These are phyloP conservation scores for Pilatotrama ljubarskyi DNA, from an alignment of 768 basidiomycete genomes.

Conservation along the genomic window DNA sequence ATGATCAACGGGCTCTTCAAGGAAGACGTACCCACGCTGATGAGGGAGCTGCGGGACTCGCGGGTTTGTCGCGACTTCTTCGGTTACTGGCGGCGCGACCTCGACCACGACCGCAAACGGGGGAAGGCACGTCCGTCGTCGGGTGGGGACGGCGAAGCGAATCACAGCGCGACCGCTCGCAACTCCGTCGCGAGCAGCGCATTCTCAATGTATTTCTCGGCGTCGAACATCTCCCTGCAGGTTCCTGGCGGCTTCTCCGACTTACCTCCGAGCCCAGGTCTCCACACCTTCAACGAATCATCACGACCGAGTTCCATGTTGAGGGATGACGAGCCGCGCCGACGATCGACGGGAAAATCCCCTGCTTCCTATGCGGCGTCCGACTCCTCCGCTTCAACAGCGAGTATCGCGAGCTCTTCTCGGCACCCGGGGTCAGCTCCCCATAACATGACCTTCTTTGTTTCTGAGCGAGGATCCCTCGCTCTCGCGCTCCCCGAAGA, in stretches of 20 bases:
- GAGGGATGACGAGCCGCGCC: neutral
- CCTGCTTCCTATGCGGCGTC: conserved; percentile 11
- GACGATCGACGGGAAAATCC: conserved; percentile 1
- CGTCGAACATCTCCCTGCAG: conserved; percentile 36
- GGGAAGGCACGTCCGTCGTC: conserved; percentile 23
- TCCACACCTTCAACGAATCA: conserved; percentile 10
- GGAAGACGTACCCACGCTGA: conserved; percentile 61
- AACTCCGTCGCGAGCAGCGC: conserved; percentile 54
- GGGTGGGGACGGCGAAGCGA: conserved; percentile 22
- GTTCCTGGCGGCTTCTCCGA: conserved; percentile 26
- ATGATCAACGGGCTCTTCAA: conserved; percentile 61
- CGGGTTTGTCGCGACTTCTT: conserved; percentile 73
- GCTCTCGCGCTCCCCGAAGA: conserved; percentile 14
- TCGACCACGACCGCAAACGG: conserved; percentile 54
- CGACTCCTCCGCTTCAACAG: conserved; percentile 19
- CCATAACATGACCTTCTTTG: conserved; percentile 26
- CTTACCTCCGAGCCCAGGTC: conserved; percentile 19
- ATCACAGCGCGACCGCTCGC: conserved; percentile 33
- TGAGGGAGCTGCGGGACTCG: conserved; percentile 63
- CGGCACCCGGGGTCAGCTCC: conserved; percentile 11
- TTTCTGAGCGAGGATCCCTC: conserved; percentile 24
- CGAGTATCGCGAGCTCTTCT: conserved; percentile 9
- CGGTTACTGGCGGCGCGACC: conserved; percentile 72
- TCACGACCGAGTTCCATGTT: conserved; percentile 10
- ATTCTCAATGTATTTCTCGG: conserved; percentile 59